Base-by-base conservation (phyloP, 192 early-diverging fungal species). In the Coemansia guatemalensis region DNA sequence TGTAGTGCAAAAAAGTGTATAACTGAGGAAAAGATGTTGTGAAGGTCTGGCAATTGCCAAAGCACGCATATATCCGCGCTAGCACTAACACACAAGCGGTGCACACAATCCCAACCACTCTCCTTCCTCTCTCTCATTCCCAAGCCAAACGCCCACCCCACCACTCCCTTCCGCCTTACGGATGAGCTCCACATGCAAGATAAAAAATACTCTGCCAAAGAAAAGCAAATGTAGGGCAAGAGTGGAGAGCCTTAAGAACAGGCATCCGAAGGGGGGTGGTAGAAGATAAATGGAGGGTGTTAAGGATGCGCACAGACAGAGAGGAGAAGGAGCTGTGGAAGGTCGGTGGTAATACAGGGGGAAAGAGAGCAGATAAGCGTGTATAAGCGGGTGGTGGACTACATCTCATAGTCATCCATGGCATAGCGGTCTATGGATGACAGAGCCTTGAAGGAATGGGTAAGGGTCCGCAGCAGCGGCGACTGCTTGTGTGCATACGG, bases 401-500 rank as follows among this genome's bases (percentile, higher is more conserved):
- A 64, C 29, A 62, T 53, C 8, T 63, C 69, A 51, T 73, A 79
- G 64, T 79, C 76, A 23, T 79, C 67, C 71, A 70, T 44, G 23
- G 70, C 60, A 56, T 64, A 73, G 30, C 64, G 39, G 64, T 67
- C 65, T 48, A 70, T 53, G 35, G 76, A 64, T 12, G 71, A 64
- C 53, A 74, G 22, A 14, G 75, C 48, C 55, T 53, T 54, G 51
- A 70, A 73, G 3, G 75, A 54, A 22, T 69, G 71, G 2, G 60
- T 48, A 41, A 73, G 52, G 24, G 71, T 60, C 22, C 76, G 76
- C 53, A 69, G 53, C 52, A 73, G 51, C 11, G 64, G 68, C n/a
- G 56, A 70, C 21, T 64, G 48, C 52, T 72, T 73, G 62, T 63
- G 71, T 30, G 68, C 53, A 67, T 67, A 74, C 5, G 60, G 50